phyloP scores from a whole-genome alignment of 2,329 filamentous ascomycete genomes.

The Zalaria sp. region DNA sequence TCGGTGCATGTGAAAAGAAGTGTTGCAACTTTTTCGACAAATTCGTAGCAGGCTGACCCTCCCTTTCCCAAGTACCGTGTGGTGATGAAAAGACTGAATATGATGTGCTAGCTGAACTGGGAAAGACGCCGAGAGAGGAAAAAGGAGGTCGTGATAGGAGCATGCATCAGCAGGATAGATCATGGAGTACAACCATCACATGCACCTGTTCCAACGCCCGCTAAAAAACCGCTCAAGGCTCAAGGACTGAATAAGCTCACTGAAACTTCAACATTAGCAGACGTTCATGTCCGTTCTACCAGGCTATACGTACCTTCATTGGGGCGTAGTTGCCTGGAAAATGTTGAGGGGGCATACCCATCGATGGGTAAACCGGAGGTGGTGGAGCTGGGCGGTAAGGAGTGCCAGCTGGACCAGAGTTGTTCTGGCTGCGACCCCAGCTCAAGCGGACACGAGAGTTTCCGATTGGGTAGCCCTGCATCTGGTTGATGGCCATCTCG shows the following conservation, averaged over 20 bases:
- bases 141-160: constrained; percentile 7
- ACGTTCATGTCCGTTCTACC: background rate
- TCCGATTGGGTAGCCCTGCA: constrained; percentile 98
- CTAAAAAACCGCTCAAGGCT: constrained; percentile 27
- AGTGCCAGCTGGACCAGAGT: constrained; percentile 89
- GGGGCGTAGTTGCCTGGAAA: constrained; percentile 52
- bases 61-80: constrained; percentile 1
- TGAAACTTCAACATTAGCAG: constrained; percentile 8
- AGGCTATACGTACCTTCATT: constrained; percentile 42
- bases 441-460: constrained; percentile 95
- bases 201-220: constrained; percentile 22
- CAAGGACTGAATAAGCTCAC: constrained; percentile 20
- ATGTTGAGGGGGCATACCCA: constrained; percentile 47
- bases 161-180: constrained; percentile 9
- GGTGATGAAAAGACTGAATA: constrained; percentile 1
- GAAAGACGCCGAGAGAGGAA: constrained; percentile 5
- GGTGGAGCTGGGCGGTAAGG: constrained; percentile 90
- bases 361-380: constrained; percentile 56
- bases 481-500: constrained; percentile 99
- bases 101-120: constrained; percentile 3
- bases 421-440: constrained; percentile 98
- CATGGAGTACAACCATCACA: constrained; percentile 10
- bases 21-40: constrained; percentile 6
- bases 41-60: constrained; percentile 2
- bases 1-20: constrained; percentile 1